Conservation (phyloP, 2,329 filamentous ascomycete species). For the Phoma sp. region DNA sequence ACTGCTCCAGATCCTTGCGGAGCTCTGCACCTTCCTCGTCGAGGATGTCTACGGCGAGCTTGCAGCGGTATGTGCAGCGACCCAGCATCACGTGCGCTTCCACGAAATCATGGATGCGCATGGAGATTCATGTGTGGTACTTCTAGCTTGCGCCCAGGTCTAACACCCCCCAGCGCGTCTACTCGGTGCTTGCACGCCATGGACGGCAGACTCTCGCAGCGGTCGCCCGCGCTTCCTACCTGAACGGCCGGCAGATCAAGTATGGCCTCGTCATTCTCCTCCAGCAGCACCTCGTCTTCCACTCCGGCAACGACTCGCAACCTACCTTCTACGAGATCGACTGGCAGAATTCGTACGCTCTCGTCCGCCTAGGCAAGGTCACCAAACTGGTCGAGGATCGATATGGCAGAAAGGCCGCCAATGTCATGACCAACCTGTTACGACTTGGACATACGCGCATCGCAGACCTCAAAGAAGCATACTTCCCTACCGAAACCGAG, state of each 20-base stretch:
- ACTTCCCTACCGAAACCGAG: constrained; percentile 50
- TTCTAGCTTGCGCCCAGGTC: not conserved
- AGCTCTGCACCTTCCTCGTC: constrained; percentile 90
- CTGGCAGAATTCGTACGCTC: constrained; percentile 77
- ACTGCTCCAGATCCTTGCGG: constrained; percentile 72
- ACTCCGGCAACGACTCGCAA: constrained; percentile 69
- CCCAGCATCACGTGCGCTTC: not conserved
- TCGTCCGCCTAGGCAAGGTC: constrained; percentile 83
- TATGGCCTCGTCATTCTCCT: constrained; percentile 84
- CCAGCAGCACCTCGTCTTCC: constrained; percentile 85
- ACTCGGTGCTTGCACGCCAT: constrained; percentile 76
- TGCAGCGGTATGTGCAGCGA: constrained; percentile 71
- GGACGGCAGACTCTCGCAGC: constrained; percentile 77
- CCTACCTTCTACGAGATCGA: constrained; percentile 85
- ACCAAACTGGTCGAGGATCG: constrained; percentile 75
- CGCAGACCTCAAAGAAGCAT: constrained; percentile 72
- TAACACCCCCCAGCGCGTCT: constrained; percentile 72
- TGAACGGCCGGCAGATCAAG: constrained; percentile 77
- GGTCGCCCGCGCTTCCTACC: constrained; percentile 74
- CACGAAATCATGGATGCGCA: not conserved
- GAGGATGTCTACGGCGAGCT: constrained; percentile 91
- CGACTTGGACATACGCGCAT: constrained; percentile 79
- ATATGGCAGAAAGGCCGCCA: constrained; percentile 76
- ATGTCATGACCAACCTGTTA: constrained; percentile 77
- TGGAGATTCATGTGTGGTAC: not conserved